Evolutionary conservation across 176 grass and related monocot genomes (phyloP), one percentile per base, ranked within the genome.

Genomic region (Otatea glauca): DNA sequence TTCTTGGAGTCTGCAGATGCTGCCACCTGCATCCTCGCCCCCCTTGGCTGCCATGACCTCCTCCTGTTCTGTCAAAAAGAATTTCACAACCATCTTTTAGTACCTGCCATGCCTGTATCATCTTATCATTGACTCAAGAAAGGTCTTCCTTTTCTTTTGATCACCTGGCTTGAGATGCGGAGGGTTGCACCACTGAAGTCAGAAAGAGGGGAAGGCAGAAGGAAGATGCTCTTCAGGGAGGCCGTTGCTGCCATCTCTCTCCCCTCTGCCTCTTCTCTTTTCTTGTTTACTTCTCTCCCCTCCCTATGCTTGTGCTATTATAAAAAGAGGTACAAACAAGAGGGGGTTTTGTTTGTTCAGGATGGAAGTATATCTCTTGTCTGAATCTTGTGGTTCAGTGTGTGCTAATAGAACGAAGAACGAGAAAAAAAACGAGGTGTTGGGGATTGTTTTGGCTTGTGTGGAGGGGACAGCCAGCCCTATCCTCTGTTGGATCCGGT

Each of bases 1-100:
- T 99, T 99, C 89, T 96, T 96, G 72, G 89, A 82, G 84, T 88
- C 81, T 7, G 82, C 73, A 0, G 85, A 86, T 75, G 93, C 93
- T 38, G 45, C 70, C 29, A 96, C 93, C 71, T 88, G 87, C 55
- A 97, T 54, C 77, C 86, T 84, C 21, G 85, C 71, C 3, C 74
- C 87, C 58, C 81, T 88, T 47, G 88, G 81, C 72, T 90, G 92
- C 82, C 90, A 89, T 91, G 80, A 70, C 64, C 79, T 82, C 54
- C 93, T 96, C 81, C 85, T 84, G 59, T 70, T 89, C 93, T 99
- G 90, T 34, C 18, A 84, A 87, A 59, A 3, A 9, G 18, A 68
- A 89, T 35, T 18, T 17, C 39, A 4, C 47, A 51, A 59, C 63
- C 39, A 45, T 10, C 56, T 35, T 21, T 83, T 5, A 80, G 58